These are phyloP conservation scores for Chaetomiaceae sp. DNA, from an alignment of 2,329 filamentous ascomycete genomes.

Conservation along the genomic window DNA sequence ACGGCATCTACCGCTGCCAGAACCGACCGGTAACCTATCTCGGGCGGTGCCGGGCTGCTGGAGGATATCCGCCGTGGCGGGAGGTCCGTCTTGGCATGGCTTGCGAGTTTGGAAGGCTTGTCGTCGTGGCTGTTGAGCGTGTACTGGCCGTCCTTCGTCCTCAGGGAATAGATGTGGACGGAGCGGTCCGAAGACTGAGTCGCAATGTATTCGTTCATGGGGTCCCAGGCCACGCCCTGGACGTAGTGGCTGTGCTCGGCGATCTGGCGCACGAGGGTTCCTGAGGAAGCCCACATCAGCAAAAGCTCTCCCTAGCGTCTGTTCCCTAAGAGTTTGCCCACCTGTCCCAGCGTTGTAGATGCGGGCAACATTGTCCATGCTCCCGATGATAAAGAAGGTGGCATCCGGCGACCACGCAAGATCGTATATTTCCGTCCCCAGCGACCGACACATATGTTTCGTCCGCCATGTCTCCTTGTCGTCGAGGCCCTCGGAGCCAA, in stretches of 20 bases:
- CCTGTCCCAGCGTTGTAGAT: conserved; percentile 94
- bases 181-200: conserved; percentile 98
- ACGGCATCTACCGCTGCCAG: conserved; percentile 51
- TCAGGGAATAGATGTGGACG: conserved; percentile 93
- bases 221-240: conserved; percentile 97
- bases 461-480: conserved; percentile 97
- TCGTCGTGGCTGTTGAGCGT: conserved; percentile 61
- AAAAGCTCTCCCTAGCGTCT: background rate
- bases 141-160: conserved; percentile 94
- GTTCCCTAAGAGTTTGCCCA: conserved; percentile 33
- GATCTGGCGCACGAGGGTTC: conserved; percentile 76
- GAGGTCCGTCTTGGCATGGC: conserved; percentile 77
- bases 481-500: conserved; percentile 80
- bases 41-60: conserved; percentile 85
- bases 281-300: conserved; percentile 31
- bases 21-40: conserved; percentile 64
- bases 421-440: conserved; percentile 95
- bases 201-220: conserved; percentile 93
- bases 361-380: conserved; percentile 97
- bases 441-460: conserved; percentile 96
- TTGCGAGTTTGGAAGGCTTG: conserved; percentile 74
- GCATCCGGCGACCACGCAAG: conserved; percentile 98
- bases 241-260: conserved; percentile 98
- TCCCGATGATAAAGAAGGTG: conserved; percentile 92
- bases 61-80: conserved; percentile 85